Evolutionary conservation across 805 yeast species (phyloP).

Genomic region (Clavispora phyllophila): DNA sequence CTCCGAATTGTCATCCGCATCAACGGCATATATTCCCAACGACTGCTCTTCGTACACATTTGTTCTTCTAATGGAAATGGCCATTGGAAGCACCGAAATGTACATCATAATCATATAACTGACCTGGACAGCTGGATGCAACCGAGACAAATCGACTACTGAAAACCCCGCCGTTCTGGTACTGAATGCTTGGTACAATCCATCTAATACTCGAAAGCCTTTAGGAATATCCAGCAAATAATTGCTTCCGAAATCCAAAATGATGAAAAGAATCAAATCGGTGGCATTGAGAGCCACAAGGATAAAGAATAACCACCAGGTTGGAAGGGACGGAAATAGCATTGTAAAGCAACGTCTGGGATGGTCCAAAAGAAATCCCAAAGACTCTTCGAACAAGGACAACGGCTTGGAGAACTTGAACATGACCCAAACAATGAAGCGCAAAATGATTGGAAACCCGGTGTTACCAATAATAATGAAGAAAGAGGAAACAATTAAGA

Average conservation of each 20-base stretch:
- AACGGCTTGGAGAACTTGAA: slow-evolving; percentile 63
- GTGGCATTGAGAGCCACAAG: slow-evolving; percentile 65
- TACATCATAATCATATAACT: slow-evolving; percentile 97
- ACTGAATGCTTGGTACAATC: slow-evolving; percentile 84
- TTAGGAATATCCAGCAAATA: slow-evolving; percentile 51
- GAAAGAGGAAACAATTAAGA: slow-evolving; percentile 57
- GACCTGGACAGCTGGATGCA: slow-evolving; percentile 91
- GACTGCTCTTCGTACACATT: slow-evolving; percentile 98
- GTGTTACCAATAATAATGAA: slow-evolving; percentile 90
- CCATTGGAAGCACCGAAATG: slow-evolving; percentile 91
- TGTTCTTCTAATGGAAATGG: slow-evolving; percentile 93
- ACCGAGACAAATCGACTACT: slow-evolving; percentile 58
- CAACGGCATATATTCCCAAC: slow-evolving; percentile 68
- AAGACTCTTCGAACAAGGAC: slow-evolving; percentile 64
- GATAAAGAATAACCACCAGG: slow-evolving; percentile 88
- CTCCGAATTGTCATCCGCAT: slow-evolving; percentile 23
- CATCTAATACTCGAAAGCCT: slow-evolving; percentile 73
- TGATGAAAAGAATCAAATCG: slow-evolving; percentile 76
- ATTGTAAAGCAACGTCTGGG: slow-evolving; percentile 96
- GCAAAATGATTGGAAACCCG: slow-evolving; percentile 80
- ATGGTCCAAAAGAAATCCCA: slow-evolving; percentile 85
- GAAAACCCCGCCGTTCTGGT: slow-evolving; percentile 94
- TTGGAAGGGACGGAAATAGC: slow-evolving; percentile 85
- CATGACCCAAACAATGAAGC: slow-evolving; percentile 78
- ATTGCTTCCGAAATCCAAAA: slow-evolving; percentile 56